A percentile compares a stretch with the other conserved stretches of the same genome.
phyloP scores from a whole-genome alignment of 768 basidiomycete genomes.

The Arthromyces matolae region DNA sequence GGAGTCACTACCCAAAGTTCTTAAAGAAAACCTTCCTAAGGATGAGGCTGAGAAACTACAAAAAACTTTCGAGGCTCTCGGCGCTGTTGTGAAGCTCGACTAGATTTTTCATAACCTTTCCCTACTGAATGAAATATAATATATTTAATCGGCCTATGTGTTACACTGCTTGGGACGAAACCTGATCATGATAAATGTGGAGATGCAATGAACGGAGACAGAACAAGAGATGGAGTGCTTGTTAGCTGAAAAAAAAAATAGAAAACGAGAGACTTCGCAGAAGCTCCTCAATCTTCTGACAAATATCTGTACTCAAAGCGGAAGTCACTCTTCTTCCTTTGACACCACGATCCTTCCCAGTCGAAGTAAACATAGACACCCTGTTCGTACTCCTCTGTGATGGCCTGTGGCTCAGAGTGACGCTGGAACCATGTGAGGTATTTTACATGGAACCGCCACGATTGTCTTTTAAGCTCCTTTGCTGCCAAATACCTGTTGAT shows the following conservation, averaged over 20 bases:
- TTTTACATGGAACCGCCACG: conserved; percentile 99
- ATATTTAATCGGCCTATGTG: conserved; percentile 19
- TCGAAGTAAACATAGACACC: conserved; percentile 99
- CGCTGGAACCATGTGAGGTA: conserved; percentile 99
- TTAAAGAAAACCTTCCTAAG: conserved; percentile 94
- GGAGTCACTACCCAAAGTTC: conserved; percentile 85
- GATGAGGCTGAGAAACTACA: conserved; percentile 98
- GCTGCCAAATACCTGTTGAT: conserved; percentile 82
- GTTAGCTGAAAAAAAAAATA: too few species aligned
- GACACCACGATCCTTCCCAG: conserved; percentile 99
- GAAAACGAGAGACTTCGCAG: not conserved
- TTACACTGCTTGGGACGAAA: conserved; percentile 13
- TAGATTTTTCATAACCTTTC: conserved; percentile 35
- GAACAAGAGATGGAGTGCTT: conserved; percentile 10
- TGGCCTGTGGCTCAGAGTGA: conserved; percentile 95
- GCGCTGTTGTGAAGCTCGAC: conserved; percentile 84
- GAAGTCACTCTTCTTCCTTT: conserved; percentile 97
- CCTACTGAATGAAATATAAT: conserved; percentile 14
- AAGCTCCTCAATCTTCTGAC: conserved; percentile 73
- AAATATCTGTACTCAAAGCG: conserved; percentile 94
- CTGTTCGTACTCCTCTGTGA: conserved; percentile 99
- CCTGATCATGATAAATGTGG: conserved; percentile 11
- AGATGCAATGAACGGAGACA: too few species aligned
- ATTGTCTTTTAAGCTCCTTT: conserved; percentile 94
- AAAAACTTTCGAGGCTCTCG: conserved; percentile 83